These are phyloP conservation scores for Keqinozyma sinolaborantium DNA, from an alignment of 1,139 yeast genomes.

Conservation along the genomic window DNA sequence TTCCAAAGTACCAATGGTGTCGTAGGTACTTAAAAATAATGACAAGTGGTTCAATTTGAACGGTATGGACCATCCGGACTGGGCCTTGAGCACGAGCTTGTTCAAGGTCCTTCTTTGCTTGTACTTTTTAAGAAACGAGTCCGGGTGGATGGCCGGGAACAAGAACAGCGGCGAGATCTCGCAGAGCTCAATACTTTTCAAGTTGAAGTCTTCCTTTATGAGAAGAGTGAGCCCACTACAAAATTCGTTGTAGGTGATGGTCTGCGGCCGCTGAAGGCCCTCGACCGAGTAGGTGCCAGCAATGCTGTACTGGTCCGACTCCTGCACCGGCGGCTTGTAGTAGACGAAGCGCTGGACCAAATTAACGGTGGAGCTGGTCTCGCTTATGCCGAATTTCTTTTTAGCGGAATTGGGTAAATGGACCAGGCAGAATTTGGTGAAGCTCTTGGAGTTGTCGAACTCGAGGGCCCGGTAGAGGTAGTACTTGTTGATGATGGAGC, in stretches of 20 bases:
- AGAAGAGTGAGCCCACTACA: conserved; percentile 19
- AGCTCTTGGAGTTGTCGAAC: conserved; percentile 22
- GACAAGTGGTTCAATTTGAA: conserved; percentile 33
- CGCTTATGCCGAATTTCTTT: conserved; percentile 17
- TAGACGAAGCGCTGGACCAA: conserved; percentile 24
- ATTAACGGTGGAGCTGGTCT: conserved; percentile 29
- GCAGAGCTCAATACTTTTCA: conserved; percentile 25
- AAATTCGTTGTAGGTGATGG: conserved; percentile 23
- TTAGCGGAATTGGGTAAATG: conserved; percentile 21
- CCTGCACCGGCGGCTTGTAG: conserved; percentile 31
- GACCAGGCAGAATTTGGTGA: conserved; percentile 27
- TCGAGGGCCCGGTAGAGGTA: conserved; percentile 31
- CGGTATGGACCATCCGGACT: conserved; percentile 42
- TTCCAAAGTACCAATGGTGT: conserved; percentile 38
- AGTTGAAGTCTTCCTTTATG: conserved; percentile 29
- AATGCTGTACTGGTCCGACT: conserved; percentile 21
- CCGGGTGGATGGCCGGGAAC: conserved; percentile 18
- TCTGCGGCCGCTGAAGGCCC: conserved; percentile 13
- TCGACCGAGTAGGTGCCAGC: conserved; percentile 40
- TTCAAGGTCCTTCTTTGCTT: conserved; percentile 19
- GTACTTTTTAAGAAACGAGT: conserved; percentile 10
- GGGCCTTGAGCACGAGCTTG: conserved; percentile 31
- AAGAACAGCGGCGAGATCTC: conserved; percentile 52
- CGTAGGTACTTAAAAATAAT: conserved; percentile 36
- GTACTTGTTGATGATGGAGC: conserved; percentile 30